Percentiles rank a stretch among this genome's conserved stretches.
Conservation (phyloP, 768 basidiomycete genomes). For the Auriscalpium vulgare region DNA sequence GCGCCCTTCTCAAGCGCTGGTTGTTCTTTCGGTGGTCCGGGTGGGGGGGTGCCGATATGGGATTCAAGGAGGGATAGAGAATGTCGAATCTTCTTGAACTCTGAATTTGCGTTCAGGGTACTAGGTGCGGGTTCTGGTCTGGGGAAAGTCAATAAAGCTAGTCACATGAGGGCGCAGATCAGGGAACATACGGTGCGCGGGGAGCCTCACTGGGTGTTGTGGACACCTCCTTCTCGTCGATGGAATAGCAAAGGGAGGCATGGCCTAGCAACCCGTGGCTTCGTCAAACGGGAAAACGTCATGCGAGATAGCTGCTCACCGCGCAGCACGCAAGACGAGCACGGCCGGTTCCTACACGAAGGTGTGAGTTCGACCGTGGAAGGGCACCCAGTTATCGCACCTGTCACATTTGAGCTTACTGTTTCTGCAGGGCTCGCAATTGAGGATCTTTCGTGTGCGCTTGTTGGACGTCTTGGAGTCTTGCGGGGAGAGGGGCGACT, state of each 20-base stretch:
- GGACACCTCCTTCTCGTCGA: constrained; percentile 12
- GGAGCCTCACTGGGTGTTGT: constrained; percentile 7
- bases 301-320: neutral
- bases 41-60: neutral
- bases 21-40: neutral
- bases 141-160: neutral
- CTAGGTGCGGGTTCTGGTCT: constrained; percentile 1
- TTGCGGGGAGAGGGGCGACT: constrained; percentile 11
- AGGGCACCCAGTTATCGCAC: neutral
- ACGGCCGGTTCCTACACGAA: constrained; percentile 10
- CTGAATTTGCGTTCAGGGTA: constrained; percentile 10
- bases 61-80: constrained; percentile 15
- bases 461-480: constrained; percentile 10
- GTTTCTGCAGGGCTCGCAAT: constrained; percentile 15
- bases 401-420: constrained; percentile 18
- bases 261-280: constrained; percentile 6
- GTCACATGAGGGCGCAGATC: neutral
- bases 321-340: constrained; percentile 15
- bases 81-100: constrained; percentile 14
- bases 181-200: constrained; percentile 4
- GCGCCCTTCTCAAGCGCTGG: neutral
- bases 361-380: neutral
- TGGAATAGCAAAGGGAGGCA: constrained; percentile 13
- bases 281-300: neutral
- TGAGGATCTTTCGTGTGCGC: constrained; percentile 14